A percentile compares a stretch with the other conserved stretches of the same genome.
These are phyloP conservation scores for Termitomyces heimii DNA, from an alignment of 768 basidiomycete genomes.

Conservation along the genomic window DNA sequence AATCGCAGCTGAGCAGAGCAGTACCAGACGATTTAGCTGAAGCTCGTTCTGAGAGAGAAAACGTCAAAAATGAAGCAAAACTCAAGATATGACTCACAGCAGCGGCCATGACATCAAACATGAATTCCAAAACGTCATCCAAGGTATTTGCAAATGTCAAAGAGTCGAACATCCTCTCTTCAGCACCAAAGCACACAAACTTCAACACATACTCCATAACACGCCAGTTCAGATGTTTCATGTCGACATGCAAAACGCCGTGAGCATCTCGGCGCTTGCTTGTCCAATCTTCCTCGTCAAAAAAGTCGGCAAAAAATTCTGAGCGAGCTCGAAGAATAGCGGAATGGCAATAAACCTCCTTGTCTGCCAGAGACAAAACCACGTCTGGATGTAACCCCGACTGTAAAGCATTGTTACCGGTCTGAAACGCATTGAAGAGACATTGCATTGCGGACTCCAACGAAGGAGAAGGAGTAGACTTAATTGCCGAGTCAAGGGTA, in stretches of 20 bases:
- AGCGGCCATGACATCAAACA: slow-evolving; percentile 81
- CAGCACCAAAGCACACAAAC: slow-evolving; percentile 72
- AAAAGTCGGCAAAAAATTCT: slow-evolving; percentile 78
- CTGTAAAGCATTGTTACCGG: not conserved
- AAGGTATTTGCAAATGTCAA: slow-evolving; percentile 58
- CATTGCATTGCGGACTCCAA: slow-evolving; percentile 42
- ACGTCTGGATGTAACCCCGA: slow-evolving; percentile 55
- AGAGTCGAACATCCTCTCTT: slow-evolving; percentile 62
- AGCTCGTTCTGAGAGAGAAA: slow-evolving; percentile 64
- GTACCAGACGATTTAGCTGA: slow-evolving; percentile 77
- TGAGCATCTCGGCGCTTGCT: slow-evolving; percentile 42
- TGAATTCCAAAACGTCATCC: slow-evolving; percentile 79
- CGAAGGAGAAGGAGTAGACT: slow-evolving; percentile 42
- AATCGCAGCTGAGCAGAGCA: slow-evolving; percentile 76
- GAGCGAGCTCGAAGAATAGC: slow-evolving; percentile 76
- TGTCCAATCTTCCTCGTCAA: slow-evolving; percentile 82
- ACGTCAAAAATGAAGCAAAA: slow-evolving; percentile 2
- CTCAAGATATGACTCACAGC: slow-evolving; percentile 48
- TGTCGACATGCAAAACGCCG: slow-evolving; percentile 56
- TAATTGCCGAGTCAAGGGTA: slow-evolving; percentile 57
- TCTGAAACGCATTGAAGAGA: slow-evolving; percentile 40
- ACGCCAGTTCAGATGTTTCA: slow-evolving; percentile 69
- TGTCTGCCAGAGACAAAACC: slow-evolving; percentile 63
- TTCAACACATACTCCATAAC: slow-evolving; percentile 71
- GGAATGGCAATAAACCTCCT: slow-evolving; percentile 63